phyloP scores from a whole-genome alignment of 148 eudicot species.

The Rhododendron henanense region DNA sequence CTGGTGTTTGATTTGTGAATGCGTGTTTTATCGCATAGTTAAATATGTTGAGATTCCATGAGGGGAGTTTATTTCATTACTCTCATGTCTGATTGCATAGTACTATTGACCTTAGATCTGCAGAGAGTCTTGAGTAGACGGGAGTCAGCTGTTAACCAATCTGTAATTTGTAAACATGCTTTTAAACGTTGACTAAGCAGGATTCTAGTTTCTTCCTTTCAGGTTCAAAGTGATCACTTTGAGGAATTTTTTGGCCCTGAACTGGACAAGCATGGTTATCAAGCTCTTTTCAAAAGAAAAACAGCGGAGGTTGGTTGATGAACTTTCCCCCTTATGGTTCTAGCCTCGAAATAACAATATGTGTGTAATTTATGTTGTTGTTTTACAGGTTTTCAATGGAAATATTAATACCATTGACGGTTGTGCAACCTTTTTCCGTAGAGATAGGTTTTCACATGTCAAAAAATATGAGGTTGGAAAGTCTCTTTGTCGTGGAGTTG shows the following conservation, averaged over 20 bases:
- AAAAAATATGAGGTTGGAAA: slow-evolving; percentile 90
- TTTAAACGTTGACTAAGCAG: slow-evolving; percentile 15
- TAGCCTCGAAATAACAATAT: background rate
- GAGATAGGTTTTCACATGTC: slow-evolving; percentile 93
- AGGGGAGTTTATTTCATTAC: background rate
- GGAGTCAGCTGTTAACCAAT: background rate
- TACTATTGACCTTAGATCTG: background rate
- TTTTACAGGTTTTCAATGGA: slow-evolving; percentile 53
- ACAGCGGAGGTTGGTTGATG: slow-evolving; percentile 71
- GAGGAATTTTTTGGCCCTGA: slow-evolving; percentile 94
- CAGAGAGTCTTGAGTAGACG: background rate
- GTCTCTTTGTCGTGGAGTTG: background rate
- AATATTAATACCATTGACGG: slow-evolving; percentile 69
- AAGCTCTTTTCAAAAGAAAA: slow-evolving; percentile 83
- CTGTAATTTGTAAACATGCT: background rate
- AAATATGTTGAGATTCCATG: background rate
- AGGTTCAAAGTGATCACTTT: slow-evolving; percentile 97
- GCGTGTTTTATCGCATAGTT: background rate
- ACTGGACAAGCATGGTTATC: slow-evolving; percentile 96
- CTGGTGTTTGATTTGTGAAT: background rate
- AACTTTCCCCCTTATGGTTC: background rate
- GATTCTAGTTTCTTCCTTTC: slow-evolving; percentile 26
- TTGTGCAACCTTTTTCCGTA: slow-evolving; percentile 97
- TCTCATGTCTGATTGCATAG: background rate
- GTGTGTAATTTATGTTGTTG: background rate